phyloP scores from a whole-genome alignment of 495 filamentous ascomycete species.

The Margaritispora aquatica region DNA sequence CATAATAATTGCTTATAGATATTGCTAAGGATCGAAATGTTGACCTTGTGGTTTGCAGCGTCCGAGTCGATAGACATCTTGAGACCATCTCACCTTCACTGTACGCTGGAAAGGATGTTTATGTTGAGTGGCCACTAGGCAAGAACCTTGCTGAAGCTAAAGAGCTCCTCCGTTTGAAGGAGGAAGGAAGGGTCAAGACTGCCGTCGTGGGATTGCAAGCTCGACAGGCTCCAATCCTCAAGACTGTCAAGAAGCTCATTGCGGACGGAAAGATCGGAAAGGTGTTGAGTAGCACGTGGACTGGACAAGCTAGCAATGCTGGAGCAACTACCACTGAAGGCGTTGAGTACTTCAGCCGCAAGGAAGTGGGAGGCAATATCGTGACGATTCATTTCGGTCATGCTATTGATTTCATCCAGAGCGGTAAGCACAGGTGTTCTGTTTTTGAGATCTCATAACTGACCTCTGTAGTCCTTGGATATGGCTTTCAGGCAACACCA shows the following conservation, averaged over 20 bases:
- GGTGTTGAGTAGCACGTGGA: slow-evolving; percentile 44
- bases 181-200: slow-evolving; percentile 32
- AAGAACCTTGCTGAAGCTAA: slow-evolving; percentile 29
- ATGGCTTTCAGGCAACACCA: slow-evolving; percentile 31
- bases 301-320: slow-evolving; percentile 30
- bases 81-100: slow-evolving; percentile 38
- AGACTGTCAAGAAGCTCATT: slow-evolving; percentile 41
- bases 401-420: slow-evolving; percentile 27
- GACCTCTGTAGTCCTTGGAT: slow-evolving; percentile 40
- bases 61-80: slow-evolving; percentile 49
- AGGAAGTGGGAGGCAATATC: slow-evolving; percentile 41
- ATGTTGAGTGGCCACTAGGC: slow-evolving; percentile 53
- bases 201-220: slow-evolving; percentile 47
- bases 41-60: slow-evolving; percentile 51
- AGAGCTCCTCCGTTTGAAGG: slow-evolving; percentile 36
- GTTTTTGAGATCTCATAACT: slow-evolving; percentile 4
- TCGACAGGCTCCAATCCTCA: slow-evolving; percentile 32
- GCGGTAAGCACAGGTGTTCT: background rate
- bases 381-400: slow-evolving; percentile 49
- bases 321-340: slow-evolving; percentile 27
- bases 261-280: slow-evolving; percentile 43
- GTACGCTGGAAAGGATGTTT: slow-evolving; percentile 50
- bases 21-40: slow-evolving; percentile 41
- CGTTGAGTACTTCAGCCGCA: slow-evolving; percentile 37
- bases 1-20: slow-evolving; percentile 1